Evolutionary conservation across 2,329 filamentous ascomycete species (phyloP).

Genomic region (Tolypocladium nubicola): DNA sequence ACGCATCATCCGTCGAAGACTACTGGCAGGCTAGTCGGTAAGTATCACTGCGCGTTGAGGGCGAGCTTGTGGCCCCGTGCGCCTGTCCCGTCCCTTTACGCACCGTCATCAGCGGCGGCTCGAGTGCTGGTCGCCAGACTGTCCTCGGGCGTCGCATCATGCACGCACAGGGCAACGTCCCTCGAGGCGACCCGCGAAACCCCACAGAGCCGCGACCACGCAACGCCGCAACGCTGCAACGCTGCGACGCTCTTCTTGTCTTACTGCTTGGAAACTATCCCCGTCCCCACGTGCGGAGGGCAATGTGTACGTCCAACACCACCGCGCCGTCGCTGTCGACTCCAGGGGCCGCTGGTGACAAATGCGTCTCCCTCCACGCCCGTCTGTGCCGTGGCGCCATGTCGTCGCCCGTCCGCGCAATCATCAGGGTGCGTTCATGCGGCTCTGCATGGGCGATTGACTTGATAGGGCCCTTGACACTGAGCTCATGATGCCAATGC

Average conservation of each 20-base stretch:
- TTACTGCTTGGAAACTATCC: background rate
- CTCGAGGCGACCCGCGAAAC: background rate
- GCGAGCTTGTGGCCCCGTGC: too few relatives aligned
- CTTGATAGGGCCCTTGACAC: background rate
- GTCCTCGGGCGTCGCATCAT: too few relatives aligned
- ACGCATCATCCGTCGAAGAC: background rate
- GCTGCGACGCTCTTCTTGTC: background rate
- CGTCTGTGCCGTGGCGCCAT: background rate
- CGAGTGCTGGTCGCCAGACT: too few relatives aligned
- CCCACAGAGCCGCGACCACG: too few relatives aligned
- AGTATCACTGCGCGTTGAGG: too few relatives aligned
- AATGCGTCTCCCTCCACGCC: background rate
- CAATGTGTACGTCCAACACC: background rate
- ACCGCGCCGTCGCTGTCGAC: too few relatives aligned
- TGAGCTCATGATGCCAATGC: background rate
- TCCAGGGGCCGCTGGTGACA: background rate
- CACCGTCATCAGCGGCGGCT: background rate
- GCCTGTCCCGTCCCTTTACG: background rate
- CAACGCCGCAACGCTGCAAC: background rate
- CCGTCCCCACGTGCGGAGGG: background rate
- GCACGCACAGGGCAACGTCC: background rate
- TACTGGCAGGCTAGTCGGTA: background rate
- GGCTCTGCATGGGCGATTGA: background rate
- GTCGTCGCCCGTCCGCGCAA: background rate
- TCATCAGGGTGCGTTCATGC: background rate